These are phyloP conservation scores for Penicillium desertorum DNA, from an alignment of 495 filamentous ascomycete species.

Conservation along the genomic window DNA sequence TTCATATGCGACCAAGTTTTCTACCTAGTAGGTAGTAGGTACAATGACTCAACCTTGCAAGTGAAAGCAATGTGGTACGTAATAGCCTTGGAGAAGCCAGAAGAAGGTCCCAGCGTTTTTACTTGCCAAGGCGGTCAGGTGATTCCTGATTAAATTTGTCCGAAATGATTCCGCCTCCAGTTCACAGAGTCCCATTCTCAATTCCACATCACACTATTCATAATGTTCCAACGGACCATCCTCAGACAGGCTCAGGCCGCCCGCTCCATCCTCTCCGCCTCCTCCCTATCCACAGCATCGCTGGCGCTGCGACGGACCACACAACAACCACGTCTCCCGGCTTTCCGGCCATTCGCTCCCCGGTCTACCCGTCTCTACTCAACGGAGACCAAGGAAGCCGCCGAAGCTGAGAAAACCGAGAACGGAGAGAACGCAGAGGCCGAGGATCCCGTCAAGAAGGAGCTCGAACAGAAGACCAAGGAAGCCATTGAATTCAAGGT, in stretches of 20 bases:
- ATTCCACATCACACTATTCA: slow-evolving; percentile 20
- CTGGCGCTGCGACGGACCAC: slow-evolving; percentile 41
- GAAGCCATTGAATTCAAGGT: slow-evolving; percentile 89
- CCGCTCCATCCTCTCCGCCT: slow-evolving; percentile 38
- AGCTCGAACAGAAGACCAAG: slow-evolving; percentile 80
- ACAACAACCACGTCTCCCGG: slow-evolving; percentile 37
- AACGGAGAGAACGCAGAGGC: slow-evolving; percentile 42
- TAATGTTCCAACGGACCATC: slow-evolving; percentile 48
- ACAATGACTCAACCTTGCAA: too few relatives aligned
- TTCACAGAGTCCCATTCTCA: background rate
- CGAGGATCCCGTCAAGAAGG: slow-evolving; percentile 53
- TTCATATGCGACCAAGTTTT: too few relatives aligned
- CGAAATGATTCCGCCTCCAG: slow-evolving; percentile 7
- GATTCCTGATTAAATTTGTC: slow-evolving; percentile 31
- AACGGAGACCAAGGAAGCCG: slow-evolving; percentile 40
- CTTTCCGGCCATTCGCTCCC: slow-evolving; percentile 32
- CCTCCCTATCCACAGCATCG: slow-evolving; percentile 34
- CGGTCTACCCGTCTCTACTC: slow-evolving; percentile 42
- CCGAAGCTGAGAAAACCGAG: slow-evolving; percentile 36
- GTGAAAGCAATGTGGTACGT: too few relatives aligned
- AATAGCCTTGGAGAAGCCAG: background rate
- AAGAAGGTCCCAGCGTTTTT: slow-evolving; percentile 21
- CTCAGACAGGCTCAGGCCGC: slow-evolving; percentile 46
- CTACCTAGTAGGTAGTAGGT: too few relatives aligned
- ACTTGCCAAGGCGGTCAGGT: slow-evolving; percentile 28